Conservation (phyloP, 2,329 filamentous ascomycete species). For the Waltergamsia citrina region DNA sequence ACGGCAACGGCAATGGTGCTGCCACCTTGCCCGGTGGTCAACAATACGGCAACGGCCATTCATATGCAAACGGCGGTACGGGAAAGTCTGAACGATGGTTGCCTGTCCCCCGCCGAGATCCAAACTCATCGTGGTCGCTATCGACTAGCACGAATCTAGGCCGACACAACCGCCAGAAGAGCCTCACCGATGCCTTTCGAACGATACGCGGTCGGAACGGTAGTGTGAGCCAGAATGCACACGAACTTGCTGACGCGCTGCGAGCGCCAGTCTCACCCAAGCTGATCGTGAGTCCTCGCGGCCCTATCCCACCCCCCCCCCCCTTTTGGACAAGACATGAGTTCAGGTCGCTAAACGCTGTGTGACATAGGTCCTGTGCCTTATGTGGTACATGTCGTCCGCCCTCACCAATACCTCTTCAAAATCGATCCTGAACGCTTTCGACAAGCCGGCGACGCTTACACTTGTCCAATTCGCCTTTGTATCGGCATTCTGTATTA, state of each 20-base stretch:
- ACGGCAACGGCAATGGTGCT: conserved; percentile 15
- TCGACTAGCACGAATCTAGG: conserved; percentile 11
- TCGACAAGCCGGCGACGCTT: conserved; percentile 83
- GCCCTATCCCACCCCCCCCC: background rate
- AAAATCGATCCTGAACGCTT: conserved; percentile 89
- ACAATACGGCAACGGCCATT: too few species aligned
- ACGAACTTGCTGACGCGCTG: conserved; percentile 85
- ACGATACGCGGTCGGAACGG: conserved; percentile 72
- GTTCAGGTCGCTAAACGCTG: conserved; percentile 9
- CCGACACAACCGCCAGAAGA: conserved; percentile 67
- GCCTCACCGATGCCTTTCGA: conserved; percentile 77
- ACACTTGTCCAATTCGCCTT: conserved; percentile 91
- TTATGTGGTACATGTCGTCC: conserved; percentile 91
- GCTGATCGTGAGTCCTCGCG: conserved; percentile 60
- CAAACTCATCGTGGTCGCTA: conserved; percentile 1
- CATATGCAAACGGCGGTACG: conserved; percentile 15
- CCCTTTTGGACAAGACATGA: background rate
- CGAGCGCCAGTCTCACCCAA: conserved; percentile 82
- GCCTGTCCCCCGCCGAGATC: conserved; percentile 7
- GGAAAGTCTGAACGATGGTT: conserved; percentile 10
- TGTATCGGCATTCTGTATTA: conserved; percentile 78
- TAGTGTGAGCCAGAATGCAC: conserved; percentile 86
- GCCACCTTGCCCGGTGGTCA: background rate
- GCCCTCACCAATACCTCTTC: conserved; percentile 96
- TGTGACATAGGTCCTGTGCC: conserved; percentile 59